A percentile compares a stretch with the other conserved stretches of the same genome.
Conservation (phyloP, 768 basidiomycete species). For the Chalciporus piperatus region DNA sequence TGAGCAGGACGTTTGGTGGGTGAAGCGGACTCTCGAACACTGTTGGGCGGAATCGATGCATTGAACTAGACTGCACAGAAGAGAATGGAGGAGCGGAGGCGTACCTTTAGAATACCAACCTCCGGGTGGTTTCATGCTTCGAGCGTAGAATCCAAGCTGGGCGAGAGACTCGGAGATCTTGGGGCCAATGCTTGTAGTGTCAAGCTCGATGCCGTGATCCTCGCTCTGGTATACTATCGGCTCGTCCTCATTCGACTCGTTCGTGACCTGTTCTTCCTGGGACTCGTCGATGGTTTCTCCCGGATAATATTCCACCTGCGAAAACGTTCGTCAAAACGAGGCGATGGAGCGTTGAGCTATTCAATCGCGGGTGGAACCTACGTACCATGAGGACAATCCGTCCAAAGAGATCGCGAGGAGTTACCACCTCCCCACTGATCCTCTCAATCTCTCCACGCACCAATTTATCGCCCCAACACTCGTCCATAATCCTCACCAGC, state of each 20-base stretch:
- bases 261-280: neutral
- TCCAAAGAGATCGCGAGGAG: slow-evolving; percentile 49
- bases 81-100: too few relatives aligned
- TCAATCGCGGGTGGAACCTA: neutral
- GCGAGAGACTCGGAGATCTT: slow-evolving; percentile 53
- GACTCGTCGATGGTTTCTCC: slow-evolving; percentile 11
- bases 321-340: neutral
- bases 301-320: slow-evolving; percentile 56
- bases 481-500: slow-evolving; percentile 50
- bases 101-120: slow-evolving; percentile 47
- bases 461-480: slow-evolving; percentile 51
- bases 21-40: slow-evolving; percentile 17
- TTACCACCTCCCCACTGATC: slow-evolving; percentile 29
- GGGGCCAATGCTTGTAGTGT: neutral
- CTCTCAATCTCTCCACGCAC: slow-evolving; percentile 32
- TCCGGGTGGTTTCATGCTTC: slow-evolving; percentile 58
- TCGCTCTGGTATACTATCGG: slow-evolving; percentile 17
- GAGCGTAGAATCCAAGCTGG: slow-evolving; percentile 55
- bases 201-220: slow-evolving; percentile 11
- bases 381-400: slow-evolving; percentile 57
- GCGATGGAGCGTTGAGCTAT: too few relatives aligned
- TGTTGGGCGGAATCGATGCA: neutral
- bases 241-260: neutral
- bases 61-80: neutral
- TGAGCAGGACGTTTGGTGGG: slow-evolving; percentile 50